Conservation (phyloP, 2,329 filamentous ascomycete species). For the Epichloe baconii region DNA sequence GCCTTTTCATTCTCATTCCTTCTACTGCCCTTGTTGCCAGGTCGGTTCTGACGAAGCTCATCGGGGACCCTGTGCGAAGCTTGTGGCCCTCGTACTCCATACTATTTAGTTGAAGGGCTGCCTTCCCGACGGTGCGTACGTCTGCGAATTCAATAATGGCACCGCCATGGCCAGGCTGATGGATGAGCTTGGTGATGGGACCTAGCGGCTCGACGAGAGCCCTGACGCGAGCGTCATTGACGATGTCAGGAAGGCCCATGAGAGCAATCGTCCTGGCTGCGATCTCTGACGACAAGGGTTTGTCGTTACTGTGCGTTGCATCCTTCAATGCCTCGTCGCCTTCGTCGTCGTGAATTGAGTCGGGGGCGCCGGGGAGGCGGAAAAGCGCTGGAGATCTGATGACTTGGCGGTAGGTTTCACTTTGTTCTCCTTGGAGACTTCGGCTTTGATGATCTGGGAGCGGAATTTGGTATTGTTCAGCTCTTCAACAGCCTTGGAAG, state of each 20-base stretch:
- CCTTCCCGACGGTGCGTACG: slow-evolving; percentile 57
- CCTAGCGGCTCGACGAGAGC: slow-evolving; percentile 60
- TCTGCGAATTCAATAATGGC: slow-evolving; percentile 75
- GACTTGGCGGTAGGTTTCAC: slow-evolving; percentile 42
- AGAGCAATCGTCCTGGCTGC: slow-evolving; percentile 63
- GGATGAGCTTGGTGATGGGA: slow-evolving; percentile 57
- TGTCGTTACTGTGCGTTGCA: slow-evolving; percentile 7
- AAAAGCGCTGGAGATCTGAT: slow-evolving; percentile 17
- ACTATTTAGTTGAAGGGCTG: slow-evolving; percentile 46
- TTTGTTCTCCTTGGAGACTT: slow-evolving; percentile 42
- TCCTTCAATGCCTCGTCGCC: slow-evolving; percentile 28
- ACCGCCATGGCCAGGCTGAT: slow-evolving; percentile 71
- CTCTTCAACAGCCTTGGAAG: slow-evolving; percentile 49
- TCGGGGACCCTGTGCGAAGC: slow-evolving; percentile 41
- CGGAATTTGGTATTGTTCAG: slow-evolving; percentile 61
- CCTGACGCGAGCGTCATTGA: slow-evolving; percentile 75
- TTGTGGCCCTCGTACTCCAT: slow-evolving; percentile 39
- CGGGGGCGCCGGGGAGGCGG: slow-evolving; percentile 20
- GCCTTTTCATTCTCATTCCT: slow-evolving; percentile 8
- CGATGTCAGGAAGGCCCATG: slow-evolving; percentile 78
- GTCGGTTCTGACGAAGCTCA: slow-evolving; percentile 40
- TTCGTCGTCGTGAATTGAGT: slow-evolving; percentile 21
- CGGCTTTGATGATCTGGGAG: slow-evolving; percentile 54
- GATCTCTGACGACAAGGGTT: slow-evolving; percentile 35
- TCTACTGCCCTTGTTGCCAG: slow-evolving; percentile 21